Evolutionary conservation across 345 rosid species (phyloP).

Genomic region (Citrus unshiu): DNA sequence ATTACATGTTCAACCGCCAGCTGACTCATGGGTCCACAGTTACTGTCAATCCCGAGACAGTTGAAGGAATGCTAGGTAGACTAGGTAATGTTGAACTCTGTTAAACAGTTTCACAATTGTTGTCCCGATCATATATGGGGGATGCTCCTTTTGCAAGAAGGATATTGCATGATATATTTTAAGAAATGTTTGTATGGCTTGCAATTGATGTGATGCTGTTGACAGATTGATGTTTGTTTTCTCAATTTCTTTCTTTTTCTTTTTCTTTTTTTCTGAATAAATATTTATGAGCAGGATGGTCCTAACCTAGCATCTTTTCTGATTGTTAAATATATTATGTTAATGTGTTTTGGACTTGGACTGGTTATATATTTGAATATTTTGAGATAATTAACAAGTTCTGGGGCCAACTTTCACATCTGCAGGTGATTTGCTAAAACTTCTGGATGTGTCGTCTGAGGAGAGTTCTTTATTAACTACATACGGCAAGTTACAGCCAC

Average conservation of each 20-base stretch:
- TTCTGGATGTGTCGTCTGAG: constrained; percentile 63
- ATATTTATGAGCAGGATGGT: not conserved
- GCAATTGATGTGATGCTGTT: not conserved
- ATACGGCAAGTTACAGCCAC: constrained; percentile 90
- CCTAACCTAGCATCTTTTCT: not conserved
- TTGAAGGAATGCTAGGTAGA: constrained; percentile 87
- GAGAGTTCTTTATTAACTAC: constrained; percentile 67
- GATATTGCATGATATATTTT: no score
- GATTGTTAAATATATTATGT: not conserved
- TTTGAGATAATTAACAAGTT: not conserved
- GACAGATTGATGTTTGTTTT: not conserved
- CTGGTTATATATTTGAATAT: not conserved
- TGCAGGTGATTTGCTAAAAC: constrained; percentile 81
- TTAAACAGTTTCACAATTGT: not conserved
- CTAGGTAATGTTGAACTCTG: constrained; percentile 47
- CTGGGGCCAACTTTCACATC: not conserved
- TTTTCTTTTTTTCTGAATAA: not conserved
- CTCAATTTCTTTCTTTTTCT: not conserved
- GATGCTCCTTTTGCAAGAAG: no score
- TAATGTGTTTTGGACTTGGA: not conserved
- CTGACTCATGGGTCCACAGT: constrained; percentile 52
- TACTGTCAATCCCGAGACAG: constrained; percentile 60
- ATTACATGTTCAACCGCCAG: constrained; percentile 63
- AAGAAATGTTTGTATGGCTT: not conserved
- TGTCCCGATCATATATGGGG: no score